Conservation (phyloP, 345 rosid genomes). For the Lepidium sativum region DNA sequence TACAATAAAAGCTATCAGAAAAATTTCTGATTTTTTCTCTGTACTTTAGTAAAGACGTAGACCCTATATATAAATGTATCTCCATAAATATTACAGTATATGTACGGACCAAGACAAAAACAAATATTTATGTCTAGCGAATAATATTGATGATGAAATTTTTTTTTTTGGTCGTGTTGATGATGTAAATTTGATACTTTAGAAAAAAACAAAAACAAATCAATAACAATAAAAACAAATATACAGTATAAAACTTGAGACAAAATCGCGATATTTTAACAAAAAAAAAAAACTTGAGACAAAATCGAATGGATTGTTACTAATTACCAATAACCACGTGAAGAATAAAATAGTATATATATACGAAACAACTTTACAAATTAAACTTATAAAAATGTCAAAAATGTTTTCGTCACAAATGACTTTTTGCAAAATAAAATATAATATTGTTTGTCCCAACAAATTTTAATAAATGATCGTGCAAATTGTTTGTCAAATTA, state of each 20-base stretch:
- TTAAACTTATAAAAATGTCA: slow-evolving; percentile 17
- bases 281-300: neutral
- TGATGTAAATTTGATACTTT: neutral
- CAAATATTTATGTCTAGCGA: neutral
- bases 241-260: no score
- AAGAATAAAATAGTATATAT: neutral
- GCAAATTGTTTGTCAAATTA: neutral
- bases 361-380: slow-evolving; percentile 17
- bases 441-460: neutral
- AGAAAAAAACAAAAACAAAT: no score
- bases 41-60: slow-evolving; percentile 12
- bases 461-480: neutral
- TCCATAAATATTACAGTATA: neutral
- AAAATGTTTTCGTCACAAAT: slow-evolving; percentile 12
- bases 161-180: no score
- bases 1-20: neutral
- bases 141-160: no score
- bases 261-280: no score
- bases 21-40: neutral
- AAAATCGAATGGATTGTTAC: neutral
- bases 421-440: neutral
- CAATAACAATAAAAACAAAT: neutral
- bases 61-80: neutral
- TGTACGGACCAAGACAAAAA: neutral
- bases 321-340: neutral